Conservation (phyloP, 495 filamentous ascomycete species). For the Podospora fimiseda region DNA sequence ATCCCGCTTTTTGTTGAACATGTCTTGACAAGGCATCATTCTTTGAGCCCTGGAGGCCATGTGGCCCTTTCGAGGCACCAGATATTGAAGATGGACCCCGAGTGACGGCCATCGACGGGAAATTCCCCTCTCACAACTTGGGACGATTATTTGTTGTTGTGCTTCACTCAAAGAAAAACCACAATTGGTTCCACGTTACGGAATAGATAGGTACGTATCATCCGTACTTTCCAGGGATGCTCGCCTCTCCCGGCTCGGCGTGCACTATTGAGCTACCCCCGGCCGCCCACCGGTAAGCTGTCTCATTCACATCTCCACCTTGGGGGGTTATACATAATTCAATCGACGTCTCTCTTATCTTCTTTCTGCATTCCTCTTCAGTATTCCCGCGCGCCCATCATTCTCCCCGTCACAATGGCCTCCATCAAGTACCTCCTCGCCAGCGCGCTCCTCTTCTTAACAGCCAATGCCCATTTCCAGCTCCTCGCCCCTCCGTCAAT, state of each 20-base stretch:
- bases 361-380: not conserved
- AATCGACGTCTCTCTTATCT: not conserved
- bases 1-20: no score
- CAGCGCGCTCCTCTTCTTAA: slow-evolving; percentile 24
- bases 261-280: not conserved
- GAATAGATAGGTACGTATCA: no score
- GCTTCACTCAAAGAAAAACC: not conserved
- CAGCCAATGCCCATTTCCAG: slow-evolving; percentile 41
- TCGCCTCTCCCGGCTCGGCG: slow-evolving; percentile 15
- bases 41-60: no score
- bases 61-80: no score
- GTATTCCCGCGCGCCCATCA: no score
- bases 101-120: no score
- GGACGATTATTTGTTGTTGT: not conserved
- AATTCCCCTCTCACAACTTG: no score
- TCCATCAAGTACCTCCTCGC: slow-evolving; percentile 18
- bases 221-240: not conserved
- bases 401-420: slow-evolving; percentile 31
- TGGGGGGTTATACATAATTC: not conserved
- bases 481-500: slow-evolving; percentile 38
- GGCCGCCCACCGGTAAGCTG: not conserved
- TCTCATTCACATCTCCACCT: not conserved
- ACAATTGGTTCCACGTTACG: no score
- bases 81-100: no score
- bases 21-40: no score